These are phyloP conservation scores for Dryas integrifolia DNA, from an alignment of 331 rosid species.

Conservation along the genomic window DNA sequence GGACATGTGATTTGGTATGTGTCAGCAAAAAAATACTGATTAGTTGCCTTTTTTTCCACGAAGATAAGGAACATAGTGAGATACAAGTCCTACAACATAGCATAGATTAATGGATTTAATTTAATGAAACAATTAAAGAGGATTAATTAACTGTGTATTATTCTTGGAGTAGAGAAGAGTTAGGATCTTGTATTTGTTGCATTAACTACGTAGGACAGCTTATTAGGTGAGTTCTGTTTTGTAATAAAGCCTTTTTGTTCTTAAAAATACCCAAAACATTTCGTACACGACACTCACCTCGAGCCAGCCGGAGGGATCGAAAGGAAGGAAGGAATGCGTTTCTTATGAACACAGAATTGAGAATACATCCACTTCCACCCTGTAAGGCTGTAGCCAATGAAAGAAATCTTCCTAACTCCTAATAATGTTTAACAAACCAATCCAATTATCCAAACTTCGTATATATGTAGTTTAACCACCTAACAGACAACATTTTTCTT, in stretches of 20 bases:
- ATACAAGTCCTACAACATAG: too few relatives aligned
- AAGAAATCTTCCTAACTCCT: too few relatives aligned
- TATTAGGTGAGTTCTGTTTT: not conserved
- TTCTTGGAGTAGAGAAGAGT: slow-evolving; percentile 3
- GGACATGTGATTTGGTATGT: too few relatives aligned
- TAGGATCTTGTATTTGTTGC: not conserved
- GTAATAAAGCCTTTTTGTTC: not conserved
- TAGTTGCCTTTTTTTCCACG: too few relatives aligned
- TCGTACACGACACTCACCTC: slow-evolving; percentile 51
- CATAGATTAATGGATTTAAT: not conserved
- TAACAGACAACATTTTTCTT: too few relatives aligned
- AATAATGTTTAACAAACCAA: too few relatives aligned
- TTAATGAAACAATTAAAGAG: not conserved
- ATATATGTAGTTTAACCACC: not conserved
- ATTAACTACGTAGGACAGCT: not conserved
- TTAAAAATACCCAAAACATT: slow-evolving; percentile 22
- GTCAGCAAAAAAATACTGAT: too few relatives aligned
- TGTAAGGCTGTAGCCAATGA: too few relatives aligned
- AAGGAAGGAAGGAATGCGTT: not conserved
- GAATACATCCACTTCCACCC: too few relatives aligned
- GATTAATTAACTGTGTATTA: not conserved
- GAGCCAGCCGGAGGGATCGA: slow-evolving; percentile 1
- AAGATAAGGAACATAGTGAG: not conserved
- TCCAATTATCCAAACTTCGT: not conserved
- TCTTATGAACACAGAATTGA: not conserved